Percentiles rank a stretch among this genome's conserved stretches.
Conservation (phyloP, 345 rosid species). For the Citrus hindsii region DNA sequence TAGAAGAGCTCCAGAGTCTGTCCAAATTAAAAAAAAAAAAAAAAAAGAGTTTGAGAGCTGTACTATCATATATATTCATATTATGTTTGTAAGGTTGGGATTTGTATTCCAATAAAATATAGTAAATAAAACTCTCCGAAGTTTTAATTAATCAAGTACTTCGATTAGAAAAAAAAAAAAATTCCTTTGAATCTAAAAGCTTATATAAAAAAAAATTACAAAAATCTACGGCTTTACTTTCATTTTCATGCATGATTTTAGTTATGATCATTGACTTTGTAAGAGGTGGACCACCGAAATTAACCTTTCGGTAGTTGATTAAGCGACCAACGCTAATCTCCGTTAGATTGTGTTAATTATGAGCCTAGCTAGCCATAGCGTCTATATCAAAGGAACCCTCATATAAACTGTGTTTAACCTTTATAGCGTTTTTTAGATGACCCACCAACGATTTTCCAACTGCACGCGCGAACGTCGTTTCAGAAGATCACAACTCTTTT, state of each 20-base stretch:
- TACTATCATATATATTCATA: too few species aligned
- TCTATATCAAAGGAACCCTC: conserved; percentile 9
- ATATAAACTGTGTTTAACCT: background rate
- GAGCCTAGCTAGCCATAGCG: conserved; percentile 13
- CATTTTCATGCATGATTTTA: background rate
- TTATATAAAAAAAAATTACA: too few species aligned
- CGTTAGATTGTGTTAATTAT: conserved; percentile 22
- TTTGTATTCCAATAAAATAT: too few species aligned
- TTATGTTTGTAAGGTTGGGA: too few species aligned
- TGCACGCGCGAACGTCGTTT: conserved; percentile 29
- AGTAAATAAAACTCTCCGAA: too few species aligned
- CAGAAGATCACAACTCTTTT: background rate
- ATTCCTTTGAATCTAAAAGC: too few species aligned
- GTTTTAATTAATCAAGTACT: too few species aligned
- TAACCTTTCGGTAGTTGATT: conserved; percentile 9
- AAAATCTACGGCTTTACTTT: too few species aligned
- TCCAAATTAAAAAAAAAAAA: accelerated
- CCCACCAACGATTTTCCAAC: background rate
- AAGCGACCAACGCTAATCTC: background rate
- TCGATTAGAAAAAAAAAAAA: too few species aligned
- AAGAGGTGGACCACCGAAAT: conserved; percentile 9
- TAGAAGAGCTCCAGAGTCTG: too few species aligned
- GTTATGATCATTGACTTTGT: background rate
- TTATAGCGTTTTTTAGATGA: background rate
- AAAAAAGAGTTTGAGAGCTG: too few species aligned